These are phyloP conservation scores for Hypoxylon rubiginosum DNA, from an alignment of 2,329 filamentous ascomycete species.

Conservation along the genomic window DNA sequence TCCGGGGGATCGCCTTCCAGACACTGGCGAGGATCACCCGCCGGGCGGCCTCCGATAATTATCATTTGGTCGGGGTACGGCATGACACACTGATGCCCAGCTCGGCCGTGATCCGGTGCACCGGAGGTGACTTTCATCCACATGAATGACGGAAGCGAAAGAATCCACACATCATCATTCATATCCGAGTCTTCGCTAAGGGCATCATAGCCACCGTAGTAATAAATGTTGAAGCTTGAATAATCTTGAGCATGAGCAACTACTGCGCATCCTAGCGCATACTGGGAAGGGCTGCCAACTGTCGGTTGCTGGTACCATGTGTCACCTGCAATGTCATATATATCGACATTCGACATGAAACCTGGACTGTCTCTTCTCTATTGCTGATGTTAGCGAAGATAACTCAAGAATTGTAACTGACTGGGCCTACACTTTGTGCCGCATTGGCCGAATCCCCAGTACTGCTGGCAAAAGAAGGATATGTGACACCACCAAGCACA, in stretches of 20 bases:
- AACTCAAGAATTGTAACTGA: background rate
- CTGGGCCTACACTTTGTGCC: conserved; percentile 57
- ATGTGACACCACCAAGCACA: conserved; percentile 79
- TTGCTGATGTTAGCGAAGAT: conserved; percentile 40
- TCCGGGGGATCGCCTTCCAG: conserved; percentile 59
- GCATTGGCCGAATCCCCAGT: conserved; percentile 49
- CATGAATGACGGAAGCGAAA: conserved; percentile 83
- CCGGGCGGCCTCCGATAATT: conserved; percentile 75
- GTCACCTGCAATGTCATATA: conserved; percentile 79
- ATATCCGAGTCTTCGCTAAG: conserved; percentile 56
- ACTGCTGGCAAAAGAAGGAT: conserved; percentile 63
- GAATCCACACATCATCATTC: conserved; percentile 81
- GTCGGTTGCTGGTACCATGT: conserved; percentile 80
- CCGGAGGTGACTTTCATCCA: conserved; percentile 73
- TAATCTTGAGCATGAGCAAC: conserved; percentile 78
- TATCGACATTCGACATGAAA: conserved; percentile 79
- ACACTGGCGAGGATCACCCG: conserved; percentile 55
- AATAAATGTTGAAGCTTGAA: conserved; percentile 86
- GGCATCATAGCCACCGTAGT: conserved; percentile 81
- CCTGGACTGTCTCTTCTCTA: conserved; percentile 74
- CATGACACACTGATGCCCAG: conserved; percentile 81
- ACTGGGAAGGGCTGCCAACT: conserved; percentile 66
- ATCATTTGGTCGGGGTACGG: conserved; percentile 86
- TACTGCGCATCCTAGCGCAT: conserved; percentile 79
- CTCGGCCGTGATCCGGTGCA: conserved; percentile 67